Percentiles rank a stretch among this genome's conserved stretches.
These are phyloP conservation scores for Periconia sp. DNA, from an alignment of 2,329 filamentous ascomycete genomes.

Conservation along the genomic window DNA sequence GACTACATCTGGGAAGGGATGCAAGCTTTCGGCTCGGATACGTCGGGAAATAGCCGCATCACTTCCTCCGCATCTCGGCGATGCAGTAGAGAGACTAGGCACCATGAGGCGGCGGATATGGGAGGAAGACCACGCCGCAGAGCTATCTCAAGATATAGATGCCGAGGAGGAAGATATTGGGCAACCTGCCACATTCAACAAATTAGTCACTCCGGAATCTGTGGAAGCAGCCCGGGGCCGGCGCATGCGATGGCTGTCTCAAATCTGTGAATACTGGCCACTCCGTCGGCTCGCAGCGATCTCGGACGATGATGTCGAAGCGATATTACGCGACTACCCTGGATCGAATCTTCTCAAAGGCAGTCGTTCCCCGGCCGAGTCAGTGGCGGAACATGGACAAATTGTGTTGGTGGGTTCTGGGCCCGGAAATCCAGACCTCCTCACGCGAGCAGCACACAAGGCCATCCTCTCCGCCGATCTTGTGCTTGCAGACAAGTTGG, in stretches of 20 bases:
- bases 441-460: conserved; percentile 81
- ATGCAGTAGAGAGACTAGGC: conserved; percentile 78
- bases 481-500: conserved; percentile 85
- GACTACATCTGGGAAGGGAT: conserved; percentile 92
- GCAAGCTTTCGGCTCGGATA: conserved; percentile 89
- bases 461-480: conserved; percentile 77
- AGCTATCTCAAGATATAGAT: conserved; percentile 51
- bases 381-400: conserved; percentile 58
- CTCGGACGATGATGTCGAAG: conserved; percentile 77
- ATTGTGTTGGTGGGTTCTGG: conserved; percentile 92
- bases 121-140: conserved; percentile 58
- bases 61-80: conserved; percentile 76
- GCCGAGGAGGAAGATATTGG: conserved; percentile 69
- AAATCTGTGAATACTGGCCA: conserved; percentile 99
- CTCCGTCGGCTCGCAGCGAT: conserved; percentile 80
- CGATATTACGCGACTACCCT: conserved; percentile 76
- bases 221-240: conserved; percentile 75
- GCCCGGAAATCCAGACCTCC: conserved; percentile 88
- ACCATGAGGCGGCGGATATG: conserved; percentile 51
- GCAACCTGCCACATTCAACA: conserved; percentile 85
- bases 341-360: conserved; percentile 42
- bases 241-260: conserved; percentile 89
- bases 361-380: conserved; percentile 30
- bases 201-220: conserved; percentile 76
- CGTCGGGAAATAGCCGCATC: conserved; percentile 84